These are phyloP conservation scores for Magnolia officinalis DNA, from an alignment of 164 flowering plant species.

Conservation along the genomic window DNA sequence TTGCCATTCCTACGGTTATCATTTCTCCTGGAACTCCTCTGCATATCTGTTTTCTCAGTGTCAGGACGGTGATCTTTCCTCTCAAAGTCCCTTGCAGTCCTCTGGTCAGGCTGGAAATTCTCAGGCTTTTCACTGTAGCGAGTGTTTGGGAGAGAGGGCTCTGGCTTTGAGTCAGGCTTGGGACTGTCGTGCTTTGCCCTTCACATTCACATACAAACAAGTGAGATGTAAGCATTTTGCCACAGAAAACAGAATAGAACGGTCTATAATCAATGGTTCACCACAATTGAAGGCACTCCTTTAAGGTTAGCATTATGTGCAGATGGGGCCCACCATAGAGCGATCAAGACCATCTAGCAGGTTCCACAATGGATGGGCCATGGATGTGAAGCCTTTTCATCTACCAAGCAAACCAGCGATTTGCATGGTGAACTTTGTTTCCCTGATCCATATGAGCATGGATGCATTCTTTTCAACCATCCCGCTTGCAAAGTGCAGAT, in stretches of 20 bases:
- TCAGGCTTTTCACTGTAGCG: conserved; percentile 42
- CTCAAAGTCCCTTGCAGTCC: conserved; percentile 39
- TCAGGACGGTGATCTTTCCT: conserved; percentile 46
- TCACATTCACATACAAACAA: conserved; percentile 4
- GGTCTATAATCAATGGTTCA: not conserved
- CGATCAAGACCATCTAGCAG: too few species aligned
- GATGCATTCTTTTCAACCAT: too few species aligned
- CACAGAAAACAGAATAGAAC: not conserved
- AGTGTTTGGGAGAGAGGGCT: conserved; percentile 17
- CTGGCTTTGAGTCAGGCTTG: conserved; percentile 34
- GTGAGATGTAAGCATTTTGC: not conserved
- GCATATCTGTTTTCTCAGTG: conserved; percentile 41
- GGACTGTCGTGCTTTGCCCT: conserved; percentile 41
- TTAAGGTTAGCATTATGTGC: too few species aligned
- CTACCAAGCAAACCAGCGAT: too few species aligned
- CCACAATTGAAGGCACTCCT: not conserved
- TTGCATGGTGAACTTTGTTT: too few species aligned
- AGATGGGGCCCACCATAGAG: too few species aligned
- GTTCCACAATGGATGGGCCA: too few species aligned
- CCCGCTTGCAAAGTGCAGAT: too few species aligned
- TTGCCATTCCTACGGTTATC: conserved; percentile 40
- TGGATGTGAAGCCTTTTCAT: too few species aligned
- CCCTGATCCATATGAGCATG: too few species aligned
- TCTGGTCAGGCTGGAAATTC: conserved; percentile 34
- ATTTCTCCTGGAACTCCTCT: conserved; percentile 58